A percentile compares a stretch with the other conserved stretches of the same genome.
phyloP scores from a whole-genome alignment of 1,139 yeast genomes.

The Sugiyamaella novakii region DNA sequence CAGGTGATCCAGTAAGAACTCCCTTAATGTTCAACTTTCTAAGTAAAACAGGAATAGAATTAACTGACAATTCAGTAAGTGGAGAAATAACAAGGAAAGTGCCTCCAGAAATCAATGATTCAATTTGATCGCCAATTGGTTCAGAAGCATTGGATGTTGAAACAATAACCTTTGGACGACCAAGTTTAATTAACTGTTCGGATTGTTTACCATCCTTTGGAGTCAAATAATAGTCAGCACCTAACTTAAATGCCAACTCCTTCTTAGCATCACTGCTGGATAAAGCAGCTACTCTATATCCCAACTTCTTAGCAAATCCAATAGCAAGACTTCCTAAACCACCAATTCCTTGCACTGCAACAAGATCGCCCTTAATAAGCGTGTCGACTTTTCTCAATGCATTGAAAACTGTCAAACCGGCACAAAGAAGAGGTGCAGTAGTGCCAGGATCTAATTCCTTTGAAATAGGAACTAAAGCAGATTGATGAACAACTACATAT shows the following conservation, averaged over 20 bases:
- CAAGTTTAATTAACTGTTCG: constrained; percentile 24
- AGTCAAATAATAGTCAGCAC: constrained; percentile 32
- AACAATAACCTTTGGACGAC: constrained; percentile 13
- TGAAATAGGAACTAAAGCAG: constrained; percentile 59
- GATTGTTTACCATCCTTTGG: constrained; percentile 17
- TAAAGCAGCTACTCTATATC: constrained; percentile 54
- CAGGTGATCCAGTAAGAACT: constrained; percentile 5
- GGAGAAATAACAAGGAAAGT: constrained; percentile 32
- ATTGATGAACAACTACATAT: constrained; percentile 55
- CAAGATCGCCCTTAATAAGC: constrained; percentile 50
- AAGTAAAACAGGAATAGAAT: constrained; percentile 1
- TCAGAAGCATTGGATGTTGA: constrained; percentile 21
- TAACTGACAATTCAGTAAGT: background rate
- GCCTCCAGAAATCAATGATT: constrained; percentile 33
- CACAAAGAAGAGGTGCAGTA: constrained; percentile 71
- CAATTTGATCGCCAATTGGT: constrained; percentile 33
- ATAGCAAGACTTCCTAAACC: constrained; percentile 61
- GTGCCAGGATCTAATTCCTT: constrained; percentile 47
- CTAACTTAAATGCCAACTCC: constrained; percentile 49
- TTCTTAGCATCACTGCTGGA: constrained; percentile 50
- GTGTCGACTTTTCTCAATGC: constrained; percentile 50
- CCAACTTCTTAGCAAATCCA: constrained; percentile 55
- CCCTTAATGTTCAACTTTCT: constrained; percentile 5
- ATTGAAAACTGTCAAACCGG: constrained; percentile 63
- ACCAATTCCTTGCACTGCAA: constrained; percentile 58